Conservation (phyloP, 108 stramenopile species). For the Fistulifera pelliculosa region DNA sequence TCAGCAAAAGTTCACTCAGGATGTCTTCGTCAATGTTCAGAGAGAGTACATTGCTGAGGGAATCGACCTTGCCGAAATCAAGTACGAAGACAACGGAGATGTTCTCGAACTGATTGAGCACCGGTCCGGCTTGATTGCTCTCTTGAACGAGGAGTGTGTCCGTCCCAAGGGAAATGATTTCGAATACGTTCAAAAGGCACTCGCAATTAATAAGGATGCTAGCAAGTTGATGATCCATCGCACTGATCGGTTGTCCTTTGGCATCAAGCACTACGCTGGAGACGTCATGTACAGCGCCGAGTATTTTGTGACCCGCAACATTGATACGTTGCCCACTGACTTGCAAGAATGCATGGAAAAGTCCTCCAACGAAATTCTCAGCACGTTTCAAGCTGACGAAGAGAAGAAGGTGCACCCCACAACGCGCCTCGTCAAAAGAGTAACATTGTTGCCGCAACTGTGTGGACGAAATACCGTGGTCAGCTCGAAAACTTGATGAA, state of each 20-base stretch:
- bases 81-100: slow-evolving; percentile 82
- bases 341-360: slow-evolving; percentile 38
- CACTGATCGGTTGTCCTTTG: slow-evolving; percentile 49
- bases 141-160: slow-evolving; percentile 93
- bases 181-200: slow-evolving; percentile 18
- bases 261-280: slow-evolving; percentile 82
- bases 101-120: slow-evolving; percentile 89
- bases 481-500: slow-evolving; percentile 60
- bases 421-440: neutral
- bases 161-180: slow-evolving; percentile 76
- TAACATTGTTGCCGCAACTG: slow-evolving; percentile 11
- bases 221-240: slow-evolving; percentile 25
- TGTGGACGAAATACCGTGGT: slow-evolving; percentile 56
- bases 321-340: slow-evolving; percentile 67
- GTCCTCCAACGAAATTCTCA: slow-evolving; percentile 48
- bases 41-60: slow-evolving; percentile 83
- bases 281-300: slow-evolving; percentile 71
- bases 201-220: neutral
- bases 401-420: neutral
- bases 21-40: slow-evolving; percentile 56
- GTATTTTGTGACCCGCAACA: slow-evolving; percentile 73
- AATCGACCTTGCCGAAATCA: slow-evolving; percentile 77
- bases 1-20: slow-evolving; percentile 83
- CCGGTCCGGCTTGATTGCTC: slow-evolving; percentile 68
- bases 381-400: slow-evolving; percentile 27